Percentiles rank a stretch among this genome's conserved stretches.
These are phyloP conservation scores for Aspergillus panamensis DNA, from an alignment of 495 filamentous ascomycete genomes.

Conservation along the genomic window DNA sequence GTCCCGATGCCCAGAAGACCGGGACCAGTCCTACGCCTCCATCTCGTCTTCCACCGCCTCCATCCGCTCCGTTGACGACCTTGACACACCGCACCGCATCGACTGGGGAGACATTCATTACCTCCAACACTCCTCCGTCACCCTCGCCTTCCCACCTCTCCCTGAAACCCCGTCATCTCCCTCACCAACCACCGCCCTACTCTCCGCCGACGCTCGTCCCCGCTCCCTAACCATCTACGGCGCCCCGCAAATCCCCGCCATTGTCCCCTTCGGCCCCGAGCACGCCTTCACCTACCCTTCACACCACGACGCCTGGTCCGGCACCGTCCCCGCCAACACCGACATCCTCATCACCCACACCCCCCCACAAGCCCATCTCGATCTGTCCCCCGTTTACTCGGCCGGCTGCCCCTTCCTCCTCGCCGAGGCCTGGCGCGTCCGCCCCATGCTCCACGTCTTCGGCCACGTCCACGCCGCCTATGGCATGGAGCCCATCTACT, in stretches of 20 bases:
- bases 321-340: conserved; percentile 66
- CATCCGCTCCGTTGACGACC: conserved; percentile 40
- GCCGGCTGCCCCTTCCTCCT: conserved; percentile 75
- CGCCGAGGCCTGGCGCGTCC: conserved; percentile 72
- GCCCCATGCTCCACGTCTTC: conserved; percentile 79
- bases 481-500: conserved; percentile 65
- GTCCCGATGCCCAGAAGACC: conserved; percentile 43
- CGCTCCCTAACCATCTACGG: conserved; percentile 56
- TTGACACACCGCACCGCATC: conserved; percentile 34
- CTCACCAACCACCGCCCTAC: conserved; percentile 14
- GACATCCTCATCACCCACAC: conserved; percentile 88
- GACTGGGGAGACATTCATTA: conserved; percentile 61
- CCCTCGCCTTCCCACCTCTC: conserved; percentile 41
- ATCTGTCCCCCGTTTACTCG: conserved; percentile 53
- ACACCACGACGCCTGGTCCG: conserved; percentile 58
- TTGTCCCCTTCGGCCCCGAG: conserved; percentile 49
- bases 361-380: conserved; percentile 66
- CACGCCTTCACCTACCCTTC: conserved; percentile 67
- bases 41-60: conserved; percentile 43
- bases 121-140: conserved; percentile 58
- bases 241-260: conserved; percentile 60
- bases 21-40: conserved; percentile 31
- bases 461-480: conserved; percentile 77
- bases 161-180: conserved; percentile 10
- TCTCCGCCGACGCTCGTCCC: conserved; percentile 17